Evolutionary conservation across 257 asterid genomes (phyloP), one percentile per base, ranked within the genome.

Genomic region (Solanum pennellii): DNA sequence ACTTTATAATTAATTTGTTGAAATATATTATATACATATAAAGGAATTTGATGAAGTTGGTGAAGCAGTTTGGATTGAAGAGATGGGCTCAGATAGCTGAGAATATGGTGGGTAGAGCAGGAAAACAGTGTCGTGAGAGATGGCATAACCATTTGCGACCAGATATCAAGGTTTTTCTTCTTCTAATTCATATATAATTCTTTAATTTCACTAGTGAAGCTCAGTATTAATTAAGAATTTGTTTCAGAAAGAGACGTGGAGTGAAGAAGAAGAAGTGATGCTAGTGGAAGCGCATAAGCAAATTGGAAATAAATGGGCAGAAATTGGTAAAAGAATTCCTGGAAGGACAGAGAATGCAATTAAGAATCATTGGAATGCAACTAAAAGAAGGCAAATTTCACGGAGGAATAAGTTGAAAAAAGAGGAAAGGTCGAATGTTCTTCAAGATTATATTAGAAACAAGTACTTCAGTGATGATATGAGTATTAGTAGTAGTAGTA

Each of bases 331-430:
- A 56, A 49, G 69, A 9, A 91, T 96, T 71, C 96, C 95, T 0
- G 99, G 96, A 29, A 90, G 99, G 86, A 93, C 96, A 5, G 99
- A 96, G 90, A 96, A 96, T 12, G 90, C 98, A 16, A 94, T 96
- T 23, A 96, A 96, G 89, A 96, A 96, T 71, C 99, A 95, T 35
- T 96, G 99, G 98, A 93, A 96, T 88, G 93, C 97, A 41, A 93
- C 95, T 5, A 92, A 90, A 56, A 91, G 98, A 62, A 93, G 90
- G 87, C 96, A 91, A 86, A 84, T 83, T 79, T 88, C 98, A 1
- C 90, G 88, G 86, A 92, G 90, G 65, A 93, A 89, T 75, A 69
- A 87, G 86, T 89, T 89, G 75, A 92, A 86, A 76, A 39, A 68
- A 16, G 15, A 68, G 3, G 62, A 68, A 73, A 89, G 83, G 62